Evolutionary conservation across 352 stramenopile species (phyloP), one percentile per base, ranked within the genome.

Genomic region (Phytopythium oedochilum): DNA sequence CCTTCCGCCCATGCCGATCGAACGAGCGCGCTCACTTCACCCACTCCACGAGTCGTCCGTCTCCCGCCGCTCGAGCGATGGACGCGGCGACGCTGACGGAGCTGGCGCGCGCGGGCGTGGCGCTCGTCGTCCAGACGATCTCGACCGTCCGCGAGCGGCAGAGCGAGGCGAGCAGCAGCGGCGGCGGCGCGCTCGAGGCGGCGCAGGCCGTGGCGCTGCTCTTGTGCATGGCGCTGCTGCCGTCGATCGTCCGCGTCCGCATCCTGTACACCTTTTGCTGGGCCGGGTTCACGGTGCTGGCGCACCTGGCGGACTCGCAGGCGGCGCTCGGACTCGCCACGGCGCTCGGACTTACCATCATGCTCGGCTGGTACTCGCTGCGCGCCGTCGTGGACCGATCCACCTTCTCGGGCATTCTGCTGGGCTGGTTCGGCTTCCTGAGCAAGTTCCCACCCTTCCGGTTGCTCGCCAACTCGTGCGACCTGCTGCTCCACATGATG

Each of bases 321-420:
- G 61, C 60, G 12, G 66, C 68, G 18, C 55, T 83, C 14, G 73
- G 73, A 39, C 66, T 83, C 31, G 57, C 71, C 10, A 79, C 73
- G 26, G 71, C 70, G 29, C 45, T 75, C 14, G 67, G 73, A 7
- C 57, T 78, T 53, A 75, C 73, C 49, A 78, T 83, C 50, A 83
- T 83, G 73, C 72, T 79, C 59, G 68, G 70, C 29, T 83, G 73
- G 73, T 83, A 79, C 57, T 74, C 70, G 51, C 60, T 83, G 42
- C 73, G 73, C 4, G 42, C 57, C 22, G 22, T 79, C 32, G 29
- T 79, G 32, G 73, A 83, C 47, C 54, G 64, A 10, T 64, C 66
- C 23, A 70, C 73, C 34, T 83, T 83, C 67, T 66, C 64, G 46
- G 70, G 66, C 26, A 75, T 83, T 20, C 35, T 83, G 52, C 66